A percentile compares a stretch with the other conserved stretches of the same genome.
Conservation (phyloP, 2,329 filamentous ascomycete genomes). For the Plenodomus biglobosus region DNA sequence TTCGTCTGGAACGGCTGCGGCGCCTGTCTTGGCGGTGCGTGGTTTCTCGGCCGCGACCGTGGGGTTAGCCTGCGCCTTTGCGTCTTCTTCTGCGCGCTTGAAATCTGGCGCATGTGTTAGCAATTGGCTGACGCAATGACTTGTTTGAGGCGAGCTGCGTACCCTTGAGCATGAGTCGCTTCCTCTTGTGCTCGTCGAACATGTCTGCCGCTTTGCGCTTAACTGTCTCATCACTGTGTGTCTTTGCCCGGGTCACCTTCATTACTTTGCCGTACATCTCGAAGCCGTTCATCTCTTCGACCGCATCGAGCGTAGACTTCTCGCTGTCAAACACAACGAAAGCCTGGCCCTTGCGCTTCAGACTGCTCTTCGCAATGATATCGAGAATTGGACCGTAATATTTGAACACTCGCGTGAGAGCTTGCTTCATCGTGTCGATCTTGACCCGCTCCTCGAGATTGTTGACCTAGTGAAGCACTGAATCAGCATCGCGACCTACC, state of each 20-base stretch:
- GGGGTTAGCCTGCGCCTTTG: conserved; percentile 74
- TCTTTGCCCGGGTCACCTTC: conserved; percentile 78
- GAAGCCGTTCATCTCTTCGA: conserved; percentile 90
- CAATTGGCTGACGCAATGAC: conserved; percentile 13
- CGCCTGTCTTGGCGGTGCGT: conserved; percentile 69
- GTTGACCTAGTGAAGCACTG: conserved; percentile 53
- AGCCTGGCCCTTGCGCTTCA: conserved; percentile 92
- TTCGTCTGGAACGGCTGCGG: conserved; percentile 87
- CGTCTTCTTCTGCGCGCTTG: conserved; percentile 80
- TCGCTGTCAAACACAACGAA: conserved; percentile 86
- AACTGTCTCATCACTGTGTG: conserved; percentile 85
- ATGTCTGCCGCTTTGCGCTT: conserved; percentile 74
- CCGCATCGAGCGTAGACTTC: conserved; percentile 77
- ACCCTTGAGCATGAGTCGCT: conserved; percentile 89
- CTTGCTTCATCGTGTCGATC: conserved; percentile 70
- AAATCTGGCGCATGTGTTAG: conserved; percentile 53
- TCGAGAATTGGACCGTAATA: conserved; percentile 87
- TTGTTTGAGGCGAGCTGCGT: conserved; percentile 39
- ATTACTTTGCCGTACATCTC: conserved; percentile 91
- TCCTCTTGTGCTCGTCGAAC: conserved; percentile 82
- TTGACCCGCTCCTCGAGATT: conserved; percentile 95
- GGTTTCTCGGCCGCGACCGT: conserved; percentile 51
- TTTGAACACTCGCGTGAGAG: conserved; percentile 76
- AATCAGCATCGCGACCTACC: conserved; percentile 23
- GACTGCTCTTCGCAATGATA: conserved; percentile 82